Evolutionary conservation across 2,329 filamentous ascomycete genomes (phyloP), one percentile per base, ranked within the genome.

Genomic region (Gremmenia infestans): DNA sequence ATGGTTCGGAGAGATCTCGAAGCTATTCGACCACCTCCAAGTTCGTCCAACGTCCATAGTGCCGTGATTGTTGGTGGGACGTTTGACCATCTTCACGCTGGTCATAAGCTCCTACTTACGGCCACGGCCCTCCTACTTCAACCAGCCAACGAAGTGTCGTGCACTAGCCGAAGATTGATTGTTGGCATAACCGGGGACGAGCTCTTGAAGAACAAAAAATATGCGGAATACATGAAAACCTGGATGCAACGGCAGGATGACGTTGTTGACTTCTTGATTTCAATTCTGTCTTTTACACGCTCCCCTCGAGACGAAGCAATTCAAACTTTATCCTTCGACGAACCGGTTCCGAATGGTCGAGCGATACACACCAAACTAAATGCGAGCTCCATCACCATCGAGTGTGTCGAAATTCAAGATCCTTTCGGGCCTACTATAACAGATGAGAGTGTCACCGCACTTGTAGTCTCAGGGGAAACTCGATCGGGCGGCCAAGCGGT

Each of bases 51-150:
- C 5, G 45, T 56, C 22, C 81, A 89, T 70, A 73, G 77, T 57
- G 80, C 82, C 14, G 87, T 95, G 50, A 89, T 87, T 52, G 82
- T 97, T 12, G 94, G 93, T 32, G 94, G 94, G 9, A 99, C 94
- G 0, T 99, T 97, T 73, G 94, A 99, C 71, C 91, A 97, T 72
- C 81, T 99, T 22, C 94, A 99, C 70, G 86, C 89, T 4, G 94
- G 94, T 5, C 94, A 99, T 76, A 99, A 97, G 73, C 79, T 97
- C n/a, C 81, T 99, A 19, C 81, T 99, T 19, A 91, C 92, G n/a
- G 92, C 92, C 59, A 89, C 88, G 0, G 82, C 86, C 0, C 81
- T 97, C 54, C 79, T 91, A 15, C 78, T 71, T 88, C 55, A 81
- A 82, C 56, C 77, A 81, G 72, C 35, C 64, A 68, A 35, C 17